Base-by-base conservation (phyloP, 1,284 basidiomycete species). In the Sanguinoderma infundibulare region DNA sequence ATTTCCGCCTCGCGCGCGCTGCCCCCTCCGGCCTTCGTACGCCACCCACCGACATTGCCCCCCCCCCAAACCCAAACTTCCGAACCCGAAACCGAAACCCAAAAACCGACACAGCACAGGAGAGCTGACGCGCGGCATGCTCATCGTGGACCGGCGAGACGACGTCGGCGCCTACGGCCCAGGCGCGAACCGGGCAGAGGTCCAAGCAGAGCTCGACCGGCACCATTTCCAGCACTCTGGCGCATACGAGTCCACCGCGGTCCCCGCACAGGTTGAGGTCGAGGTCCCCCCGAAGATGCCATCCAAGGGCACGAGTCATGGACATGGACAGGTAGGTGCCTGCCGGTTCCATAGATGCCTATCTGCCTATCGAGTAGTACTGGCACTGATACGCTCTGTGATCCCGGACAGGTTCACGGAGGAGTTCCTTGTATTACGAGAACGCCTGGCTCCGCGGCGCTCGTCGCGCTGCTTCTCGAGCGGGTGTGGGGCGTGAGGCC, bases 51-150 rank as follows among this genome's bases (percentile, higher is more conserved):
- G 26, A 30, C 30, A 26, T 34, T 40, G 17, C 56, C 57, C 14
- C 36, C 1, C 26, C n/a, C 38, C 39, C 20, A n/a, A n/a, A n/a
- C n/a, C n/a, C n/a, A n/a, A n/a, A n/a, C n/a, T n/a, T n/a, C n/a
- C n/a, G n/a, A n/a, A n/a, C n/a, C n/a, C n/a, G n/a, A n/a, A n/a
- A n/a, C n/a, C n/a, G n/a, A n/a, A n/a, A n/a, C n/a, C n/a, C n/a
- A n/a, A n/a, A n/a, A n/a, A n/a, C n/a, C n/a, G n/a, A n/a, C n/a
- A 57, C 57, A 84, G 82, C 55, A 69, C 61, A 14, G 83, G 80
- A 10, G 83, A 84, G 60, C 65, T 89, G 20, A 92, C 90, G 24
- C 82, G 90, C 42, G 91, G 91, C 15, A 91, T 92, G 89, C 77
- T 91, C 60, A 87, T 92, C 15, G 81, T 89, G 7, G 90, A 92